Conservation (phyloP, 306 rosid genomes). For the Cercis canadensis region DNA sequence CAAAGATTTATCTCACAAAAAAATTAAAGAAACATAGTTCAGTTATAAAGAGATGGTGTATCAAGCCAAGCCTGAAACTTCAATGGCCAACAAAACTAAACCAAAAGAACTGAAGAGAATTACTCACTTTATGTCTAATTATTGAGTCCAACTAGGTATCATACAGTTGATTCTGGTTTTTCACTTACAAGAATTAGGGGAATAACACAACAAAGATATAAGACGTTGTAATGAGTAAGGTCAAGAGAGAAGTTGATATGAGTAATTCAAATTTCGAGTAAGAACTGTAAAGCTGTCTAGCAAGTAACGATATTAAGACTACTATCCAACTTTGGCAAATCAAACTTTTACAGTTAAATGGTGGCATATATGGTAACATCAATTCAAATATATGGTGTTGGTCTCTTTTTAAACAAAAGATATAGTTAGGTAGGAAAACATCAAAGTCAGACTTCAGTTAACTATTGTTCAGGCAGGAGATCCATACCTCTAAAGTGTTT, state of each 20-base stretch:
- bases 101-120: not conserved
- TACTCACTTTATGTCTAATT: not conserved
- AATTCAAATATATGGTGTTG: no score
- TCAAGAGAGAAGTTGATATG: not conserved
- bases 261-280: not conserved
- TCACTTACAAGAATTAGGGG: not conserved
- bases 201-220: slow-evolving; percentile 3
- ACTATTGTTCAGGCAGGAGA: slow-evolving; percentile 17
- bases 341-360: not conserved
- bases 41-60: not conserved
- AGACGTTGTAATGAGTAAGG: not conserved
- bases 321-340: slow-evolving; percentile 15
- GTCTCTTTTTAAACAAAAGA: not conserved
- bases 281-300: not conserved
- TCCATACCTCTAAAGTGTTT: slow-evolving; percentile 76
- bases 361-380: not conserved
- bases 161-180: slow-evolving; percentile 5
- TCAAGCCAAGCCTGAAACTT: not conserved
- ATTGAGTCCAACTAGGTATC: not conserved
- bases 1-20: not conserved
- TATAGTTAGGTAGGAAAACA: not conserved
- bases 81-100: slow-evolving; percentile 10
- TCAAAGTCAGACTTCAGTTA: no score
- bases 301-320: not conserved
- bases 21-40: not conserved